A percentile compares a stretch with the other conserved stretches of the same genome.
phyloP scores from a whole-genome alignment of 257 asterid species.

The Primulina huaijiensis region DNA sequence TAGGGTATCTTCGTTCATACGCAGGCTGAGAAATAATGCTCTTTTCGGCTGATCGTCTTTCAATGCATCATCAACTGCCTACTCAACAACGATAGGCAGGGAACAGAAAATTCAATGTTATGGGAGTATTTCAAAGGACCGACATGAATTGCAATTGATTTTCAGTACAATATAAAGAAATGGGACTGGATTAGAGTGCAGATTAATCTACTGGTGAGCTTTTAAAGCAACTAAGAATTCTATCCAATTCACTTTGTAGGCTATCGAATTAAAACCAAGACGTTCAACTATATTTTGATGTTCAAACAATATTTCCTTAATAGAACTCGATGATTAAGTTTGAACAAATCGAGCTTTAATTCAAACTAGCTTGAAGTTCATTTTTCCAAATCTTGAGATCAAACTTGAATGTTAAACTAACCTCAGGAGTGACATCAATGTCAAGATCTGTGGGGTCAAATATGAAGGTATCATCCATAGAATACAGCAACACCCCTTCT shows the following conservation, averaged over 20 bases:
- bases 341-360: not conserved
- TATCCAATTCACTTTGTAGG: not conserved
- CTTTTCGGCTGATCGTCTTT: conserved; percentile 56
- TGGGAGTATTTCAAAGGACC: not conserved
- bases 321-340: not conserved
- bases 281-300: not conserved
- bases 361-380: not conserved
- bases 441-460: conserved; percentile 99
- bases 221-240: not conserved
- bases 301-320: not conserved
- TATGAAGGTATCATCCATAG: conserved; percentile 90
- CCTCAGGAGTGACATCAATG: conserved; percentile 97
- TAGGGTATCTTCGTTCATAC: conserved; percentile 77
- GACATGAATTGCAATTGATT: not conserved
- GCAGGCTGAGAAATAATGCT: conserved; percentile 87
- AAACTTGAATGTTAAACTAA: conserved; percentile 28
- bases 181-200: not conserved
- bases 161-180: no score
- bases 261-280: not conserved
- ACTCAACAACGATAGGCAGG: conserved; percentile 21
- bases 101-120: conserved; percentile 15
- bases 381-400: not conserved
- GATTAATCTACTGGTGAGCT: not conserved
- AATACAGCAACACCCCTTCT: conserved; percentile 84
- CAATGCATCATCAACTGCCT: conserved; percentile 91